phyloP scores from a whole-genome alignment of 192 early-diverging fungal species.

The Paraglomus occultum region DNA sequence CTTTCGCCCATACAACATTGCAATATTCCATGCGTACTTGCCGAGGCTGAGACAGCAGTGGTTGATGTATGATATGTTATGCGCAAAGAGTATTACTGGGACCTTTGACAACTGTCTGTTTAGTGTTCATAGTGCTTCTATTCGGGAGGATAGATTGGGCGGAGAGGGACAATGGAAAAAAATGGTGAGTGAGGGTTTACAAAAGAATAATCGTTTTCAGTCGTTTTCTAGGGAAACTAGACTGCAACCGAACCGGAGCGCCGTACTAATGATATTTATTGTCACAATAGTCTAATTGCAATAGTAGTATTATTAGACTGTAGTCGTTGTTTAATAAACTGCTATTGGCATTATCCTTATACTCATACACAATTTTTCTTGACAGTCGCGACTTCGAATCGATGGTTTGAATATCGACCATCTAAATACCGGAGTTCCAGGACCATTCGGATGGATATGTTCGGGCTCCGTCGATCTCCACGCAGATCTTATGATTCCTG shows the following conservation, averaged over 20 bases:
- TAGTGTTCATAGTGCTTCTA: slow-evolving; percentile 84
- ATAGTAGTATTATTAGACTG: neutral
- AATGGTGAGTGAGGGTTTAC: no score
- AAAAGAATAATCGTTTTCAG: no score
- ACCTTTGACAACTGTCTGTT: slow-evolving; percentile 96
- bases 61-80: slow-evolving; percentile 87
- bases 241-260: no score
- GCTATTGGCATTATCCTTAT: neutral
- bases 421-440: slow-evolving; percentile 78
- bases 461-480: slow-evolving; percentile 81
- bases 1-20: slow-evolving; percentile 85
- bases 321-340: neutral
- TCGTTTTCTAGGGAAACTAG: no score
- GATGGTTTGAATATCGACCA: slow-evolving; percentile 91
- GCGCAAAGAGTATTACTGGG: slow-evolving; percentile 85
- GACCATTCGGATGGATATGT: slow-evolving; percentile 95
- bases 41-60: slow-evolving; percentile 87
- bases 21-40: slow-evolving; percentile 83
- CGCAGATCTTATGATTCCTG: slow-evolving; percentile 64
- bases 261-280: neutral
- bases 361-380: neutral
- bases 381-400: slow-evolving; percentile 73
- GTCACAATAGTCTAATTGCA: no score
- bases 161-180: slow-evolving; percentile 38
- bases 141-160: slow-evolving; percentile 50